Evolutionary conservation across 345 rosid genomes (phyloP), one percentile per base, ranked within the genome.

Genomic region (Abelmoschus esculentus): DNA sequence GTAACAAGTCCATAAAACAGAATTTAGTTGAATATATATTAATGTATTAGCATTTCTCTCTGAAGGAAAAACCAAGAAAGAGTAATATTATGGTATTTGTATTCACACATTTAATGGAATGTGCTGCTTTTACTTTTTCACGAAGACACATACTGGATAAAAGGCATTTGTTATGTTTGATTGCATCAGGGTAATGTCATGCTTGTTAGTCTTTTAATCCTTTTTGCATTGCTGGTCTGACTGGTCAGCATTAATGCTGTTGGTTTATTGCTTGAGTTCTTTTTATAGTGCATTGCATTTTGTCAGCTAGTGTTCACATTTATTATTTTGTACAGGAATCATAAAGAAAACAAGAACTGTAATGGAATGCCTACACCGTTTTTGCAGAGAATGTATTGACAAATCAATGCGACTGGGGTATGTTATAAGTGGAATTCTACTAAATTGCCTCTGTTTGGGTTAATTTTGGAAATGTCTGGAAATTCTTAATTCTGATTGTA

Each of bases 361-460:
- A 38, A 93, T 93, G 97, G 97, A 83, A 73, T 93, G 98, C 75
- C 86, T 93, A 67, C 98, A 93, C 74, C 89, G 97, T 17, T 93
- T 93, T 80, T 93, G 98, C 75, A 79, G 89, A 78, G 97, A 89
- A 76, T 93, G 97, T 85, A 93, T 93, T 73, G 96, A 93, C 82
- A 93, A 93, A 81, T 86, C 97, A 67, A 93, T 93, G 93, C 85
- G 98, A 82, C 62, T 91, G 74, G 98, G 98, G 98, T 93, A 86
- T 79, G 88, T 73, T 61, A 60, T 40, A 38, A 36, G 11, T 68
- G 31, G 36, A 52, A 38, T 40, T 53, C 29, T 42, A 32, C 19
- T 11, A 22, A 32, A 19, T 46, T n/a, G n/a, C 44, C 63, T 40
- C 65, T 34, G 34, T 8, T 73, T 56, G 65, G 67, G 70, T 32